These are phyloP conservation scores for Tricholoma furcatifolium DNA, from an alignment of 768 basidiomycete species.

Conservation along the genomic window DNA sequence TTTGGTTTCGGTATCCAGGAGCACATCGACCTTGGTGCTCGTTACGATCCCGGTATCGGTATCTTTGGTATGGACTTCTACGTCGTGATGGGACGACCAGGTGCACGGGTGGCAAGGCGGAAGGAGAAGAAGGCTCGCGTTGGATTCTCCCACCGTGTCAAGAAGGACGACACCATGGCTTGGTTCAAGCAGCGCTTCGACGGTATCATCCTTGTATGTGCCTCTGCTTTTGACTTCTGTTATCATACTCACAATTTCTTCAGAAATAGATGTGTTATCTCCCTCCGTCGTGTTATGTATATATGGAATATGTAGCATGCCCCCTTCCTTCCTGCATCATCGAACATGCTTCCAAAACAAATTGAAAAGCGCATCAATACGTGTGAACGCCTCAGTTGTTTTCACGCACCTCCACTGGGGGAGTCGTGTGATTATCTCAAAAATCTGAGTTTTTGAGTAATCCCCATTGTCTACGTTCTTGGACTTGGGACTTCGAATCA, in stretches of 20 bases:
- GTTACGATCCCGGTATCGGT: constrained; percentile 98
- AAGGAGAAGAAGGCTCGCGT: constrained; percentile 86
- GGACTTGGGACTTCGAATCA: no score
- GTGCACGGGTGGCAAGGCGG: constrained; percentile 86
- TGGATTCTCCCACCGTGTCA: constrained; percentile 87
- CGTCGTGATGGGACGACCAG: constrained; percentile 96
- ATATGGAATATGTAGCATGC: constrained; percentile 24
- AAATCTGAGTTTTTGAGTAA: no score
- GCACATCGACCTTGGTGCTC: constrained; percentile 98
- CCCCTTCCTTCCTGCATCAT: constrained; percentile 11
- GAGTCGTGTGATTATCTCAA: no score
- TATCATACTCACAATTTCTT: neutral
- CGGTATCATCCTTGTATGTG: constrained; percentile 88
- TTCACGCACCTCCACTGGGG: no score
- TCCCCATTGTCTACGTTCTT: no score
- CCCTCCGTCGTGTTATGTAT: constrained; percentile 18
- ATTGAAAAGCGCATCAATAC: constrained; percentile 1
- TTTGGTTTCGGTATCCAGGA: constrained; percentile 99
- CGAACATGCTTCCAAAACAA: constrained; percentile 8
- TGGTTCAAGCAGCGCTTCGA: constrained; percentile 99
- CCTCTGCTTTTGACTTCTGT: neutral
- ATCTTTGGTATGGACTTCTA: constrained; percentile 99
- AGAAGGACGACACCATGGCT: constrained; percentile 93
- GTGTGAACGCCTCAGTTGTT: neutral
- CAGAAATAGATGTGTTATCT: constrained; percentile 20